These are phyloP conservation scores for Stereum hirsutum DNA, from an alignment of 1,284 basidiomycete species.

Conservation along the genomic window DNA sequence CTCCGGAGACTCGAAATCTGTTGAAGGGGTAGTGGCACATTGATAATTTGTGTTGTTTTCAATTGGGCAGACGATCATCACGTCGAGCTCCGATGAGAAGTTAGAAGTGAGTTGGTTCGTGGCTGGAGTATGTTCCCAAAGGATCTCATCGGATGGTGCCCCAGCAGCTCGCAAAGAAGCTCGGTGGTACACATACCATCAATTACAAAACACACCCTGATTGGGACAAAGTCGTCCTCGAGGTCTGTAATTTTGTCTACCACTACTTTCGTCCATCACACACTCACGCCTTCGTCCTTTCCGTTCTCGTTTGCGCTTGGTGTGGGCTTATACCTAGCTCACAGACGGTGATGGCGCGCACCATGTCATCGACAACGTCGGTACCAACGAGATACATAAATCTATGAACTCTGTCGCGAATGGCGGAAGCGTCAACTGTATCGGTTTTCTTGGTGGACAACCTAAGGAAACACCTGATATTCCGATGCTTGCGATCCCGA, in stretches of 20 bases:
- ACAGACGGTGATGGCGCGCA: conserved; percentile 14
- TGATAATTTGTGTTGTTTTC: neutral
- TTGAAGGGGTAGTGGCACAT: too few relatives aligned
- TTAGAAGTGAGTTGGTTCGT: conserved; percentile 19
- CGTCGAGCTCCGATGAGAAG: conserved; percentile 34
- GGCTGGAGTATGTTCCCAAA: too few relatives aligned
- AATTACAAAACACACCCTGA: conserved; percentile 22
- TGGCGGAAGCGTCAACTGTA: conserved; percentile 15
- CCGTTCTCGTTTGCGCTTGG: neutral
- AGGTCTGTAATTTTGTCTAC: conserved; percentile 11
- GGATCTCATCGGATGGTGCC: too few relatives aligned
- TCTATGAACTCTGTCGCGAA: conserved; percentile 8
- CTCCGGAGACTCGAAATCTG: too few relatives aligned
- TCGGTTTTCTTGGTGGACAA: conserved; percentile 13
- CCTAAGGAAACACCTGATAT: neutral
- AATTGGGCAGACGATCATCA: conserved; percentile 22
- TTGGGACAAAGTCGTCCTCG: conserved; percentile 23
- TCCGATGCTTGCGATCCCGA: neutral
- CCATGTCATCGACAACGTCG: conserved; percentile 15
- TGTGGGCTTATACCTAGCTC: neutral
- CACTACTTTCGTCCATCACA: neutral
- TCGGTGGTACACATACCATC: conserved; percentile 26
- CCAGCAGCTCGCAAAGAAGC: conserved; percentile 25
- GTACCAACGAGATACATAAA: conserved; percentile 11
- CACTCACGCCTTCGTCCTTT: too few relatives aligned